Evolutionary conservation across 441 rosid genomes (phyloP), one percentile per base, ranked within the genome.

Genomic region (Capsella rubella): DNA sequence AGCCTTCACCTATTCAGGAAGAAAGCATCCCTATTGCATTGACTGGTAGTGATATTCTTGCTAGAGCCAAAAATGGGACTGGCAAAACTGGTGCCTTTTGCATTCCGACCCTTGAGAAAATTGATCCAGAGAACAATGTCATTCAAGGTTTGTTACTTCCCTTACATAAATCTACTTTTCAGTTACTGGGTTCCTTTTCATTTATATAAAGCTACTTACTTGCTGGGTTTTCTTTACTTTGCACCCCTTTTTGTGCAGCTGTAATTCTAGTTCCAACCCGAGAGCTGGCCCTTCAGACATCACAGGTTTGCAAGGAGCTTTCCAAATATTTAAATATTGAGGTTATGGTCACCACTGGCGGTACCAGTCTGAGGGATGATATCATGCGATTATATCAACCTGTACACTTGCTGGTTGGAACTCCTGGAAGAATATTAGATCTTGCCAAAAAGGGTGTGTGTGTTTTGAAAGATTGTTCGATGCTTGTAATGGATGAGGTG

Each of bases 401-500:
- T 27, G 96, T 92, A 0, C 96, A 92, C 83, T 80, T 92, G 25
- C 87, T 92, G 42, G 96, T 92, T 81, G 96, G 97, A 63, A 92
- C 97, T 67, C 97, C 97, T 43, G 97, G 97, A 80, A 85, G 97
- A 78, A 90, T 90, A 52, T 74, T 92, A 53, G 96, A 92, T 84
- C 96, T 92, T 74, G 75, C 97, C 2, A 92, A 85, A 77, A 92
- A 89, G 77, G 95, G 97, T 29, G 83, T 92, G 27, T 92, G 97
- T 76, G 74, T 89, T 80, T 82, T 92, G 88, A 92, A 92, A 80
- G 87, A 92, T 77, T 92, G 97, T 78, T 66, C 87, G 34, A 84
- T 92, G 96, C 96, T 92, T 74, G 97, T 90, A 58, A 83, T 92
- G 95, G 97, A 92, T 79, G 97, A 92, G 96, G 97, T 84, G 54